Conservation (phyloP, 2,329 filamentous ascomycete genomes). For the Coleophoma cylindrospora region DNA sequence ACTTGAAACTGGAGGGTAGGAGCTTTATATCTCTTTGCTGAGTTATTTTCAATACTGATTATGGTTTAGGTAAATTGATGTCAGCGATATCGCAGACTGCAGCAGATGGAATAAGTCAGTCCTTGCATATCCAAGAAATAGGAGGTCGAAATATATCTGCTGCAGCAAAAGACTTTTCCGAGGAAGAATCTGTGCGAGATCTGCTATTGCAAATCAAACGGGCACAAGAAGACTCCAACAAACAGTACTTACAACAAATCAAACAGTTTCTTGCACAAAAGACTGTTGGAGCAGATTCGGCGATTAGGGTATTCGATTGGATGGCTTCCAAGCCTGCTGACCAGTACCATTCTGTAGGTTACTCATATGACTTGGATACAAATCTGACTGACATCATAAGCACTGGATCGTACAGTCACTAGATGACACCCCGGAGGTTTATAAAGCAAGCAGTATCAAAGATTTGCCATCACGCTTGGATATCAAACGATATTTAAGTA, state of each 20-base stretch:
- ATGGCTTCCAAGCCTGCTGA: slow-evolving; percentile 7
- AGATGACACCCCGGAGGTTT: slow-evolving; percentile 3
- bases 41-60: neutral
- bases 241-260: slow-evolving; percentile 7
- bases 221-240: slow-evolving; percentile 6
- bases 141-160: neutral
- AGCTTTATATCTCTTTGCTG: neutral
- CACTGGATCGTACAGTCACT: slow-evolving; percentile 10
- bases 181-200: slow-evolving; percentile 5
- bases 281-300: slow-evolving; percentile 1
- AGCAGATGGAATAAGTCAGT: slow-evolving; percentile 4
- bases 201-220: slow-evolving; percentile 11
- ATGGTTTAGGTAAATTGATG: slow-evolving; percentile 3
- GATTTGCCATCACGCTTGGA: neutral
- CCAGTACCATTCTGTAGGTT: slow-evolving; percentile 5
- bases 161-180: neutral
- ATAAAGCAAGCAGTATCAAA: neutral
- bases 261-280: slow-evolving; percentile 7
- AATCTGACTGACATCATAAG: neutral
- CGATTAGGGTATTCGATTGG: slow-evolving; percentile 9
- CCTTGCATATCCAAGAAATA: slow-evolving; percentile 1
- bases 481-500: neutral
- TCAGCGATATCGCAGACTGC: slow-evolving; percentile 5
- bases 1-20: slow-evolving; percentile 8
- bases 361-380: neutral